These are phyloP conservation scores for Cryphonectria naterciae DNA, from an alignment of 2,329 filamentous ascomycete genomes.

Conservation along the genomic window DNA sequence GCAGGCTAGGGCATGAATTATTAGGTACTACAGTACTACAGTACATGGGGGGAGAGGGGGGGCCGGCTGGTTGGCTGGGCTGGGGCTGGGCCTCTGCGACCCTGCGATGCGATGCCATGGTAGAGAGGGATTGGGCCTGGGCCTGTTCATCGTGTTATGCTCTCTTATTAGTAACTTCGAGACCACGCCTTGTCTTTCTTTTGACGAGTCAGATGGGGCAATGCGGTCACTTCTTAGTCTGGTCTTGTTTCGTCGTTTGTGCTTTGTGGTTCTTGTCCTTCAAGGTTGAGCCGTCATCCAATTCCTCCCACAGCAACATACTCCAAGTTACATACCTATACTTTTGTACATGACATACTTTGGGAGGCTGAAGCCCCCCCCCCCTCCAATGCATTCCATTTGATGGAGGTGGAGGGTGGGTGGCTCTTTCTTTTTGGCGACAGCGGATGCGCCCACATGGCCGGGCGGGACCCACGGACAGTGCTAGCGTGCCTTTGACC, in stretches of 20 bases:
- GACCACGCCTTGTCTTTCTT: not conserved
- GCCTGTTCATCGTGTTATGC: not conserved
- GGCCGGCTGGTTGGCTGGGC: not conserved
- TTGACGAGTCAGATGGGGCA: not conserved
- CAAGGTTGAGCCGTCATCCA: not conserved
- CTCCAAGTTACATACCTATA: not conserved
- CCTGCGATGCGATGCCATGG: not conserved
- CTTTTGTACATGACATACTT: not conserved
- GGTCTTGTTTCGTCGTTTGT: not conserved
- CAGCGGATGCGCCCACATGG: conserved; percentile 11
- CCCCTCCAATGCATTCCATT: not conserved
- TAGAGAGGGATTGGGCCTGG: not conserved
- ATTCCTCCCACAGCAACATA: not conserved
- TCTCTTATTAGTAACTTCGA: not conserved
- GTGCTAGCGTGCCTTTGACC: not conserved
- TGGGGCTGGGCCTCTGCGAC: not conserved
- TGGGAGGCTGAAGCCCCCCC: not conserved
- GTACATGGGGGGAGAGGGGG: not conserved
- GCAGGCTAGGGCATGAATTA: not conserved
- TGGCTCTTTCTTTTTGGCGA: conserved; percentile 1
- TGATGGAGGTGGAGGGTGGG: not conserved
- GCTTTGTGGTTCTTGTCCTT: not conserved
- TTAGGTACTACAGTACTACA: not conserved
- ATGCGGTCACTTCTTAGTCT: not conserved
- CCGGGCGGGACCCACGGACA: not conserved